These are phyloP conservation scores for Pseudocercospora musae DNA, from an alignment of 2,329 filamentous ascomycete species.

Conservation along the genomic window DNA sequence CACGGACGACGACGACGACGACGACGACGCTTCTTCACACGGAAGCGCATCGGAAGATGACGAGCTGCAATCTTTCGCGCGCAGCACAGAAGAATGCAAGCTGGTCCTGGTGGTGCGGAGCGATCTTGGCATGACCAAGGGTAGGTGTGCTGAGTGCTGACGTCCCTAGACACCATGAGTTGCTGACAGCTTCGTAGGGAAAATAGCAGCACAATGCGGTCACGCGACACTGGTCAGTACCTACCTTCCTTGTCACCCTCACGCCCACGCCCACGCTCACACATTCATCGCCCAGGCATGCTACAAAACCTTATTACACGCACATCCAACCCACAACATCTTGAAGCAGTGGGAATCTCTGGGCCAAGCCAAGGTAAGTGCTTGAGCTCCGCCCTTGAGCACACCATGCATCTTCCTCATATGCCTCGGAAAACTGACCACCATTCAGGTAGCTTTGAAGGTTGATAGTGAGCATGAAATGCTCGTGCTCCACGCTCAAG, in stretches of 20 bases:
- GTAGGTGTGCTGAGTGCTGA: constrained; percentile 52
- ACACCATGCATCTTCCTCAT: constrained; percentile 26
- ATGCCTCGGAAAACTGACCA: constrained; percentile 48
- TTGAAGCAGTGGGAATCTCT: constrained; percentile 79
- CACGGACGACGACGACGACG: constrained; percentile 39
- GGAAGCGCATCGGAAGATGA: constrained; percentile 37
- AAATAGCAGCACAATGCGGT: constrained; percentile 92
- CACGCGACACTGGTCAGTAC: constrained; percentile 57
- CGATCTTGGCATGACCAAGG: constrained; percentile 96
- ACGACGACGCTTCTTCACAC: constrained; percentile 27
- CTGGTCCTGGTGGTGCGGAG: constrained; percentile 88
- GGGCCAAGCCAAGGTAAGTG: constrained; percentile 46
- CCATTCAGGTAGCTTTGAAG: constrained; percentile 80
- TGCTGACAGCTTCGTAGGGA: constrained; percentile 58
- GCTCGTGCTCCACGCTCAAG: constrained; percentile 73
- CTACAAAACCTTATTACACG: constrained; percentile 75
- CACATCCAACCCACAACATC: constrained; percentile 56
- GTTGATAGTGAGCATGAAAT: constrained; percentile 78
- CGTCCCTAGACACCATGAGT: too few species aligned
- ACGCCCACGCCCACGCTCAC: too few species aligned
- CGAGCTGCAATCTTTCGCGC: constrained; percentile 45
- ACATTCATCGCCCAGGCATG: constrained; percentile 85
- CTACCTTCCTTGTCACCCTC: constrained; percentile 57
- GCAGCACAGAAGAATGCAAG: constrained; percentile 78
- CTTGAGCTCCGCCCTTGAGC: constrained; percentile 74